Conservation (phyloP, 257 asterid species). For the Fraxinus excelsior region DNA sequence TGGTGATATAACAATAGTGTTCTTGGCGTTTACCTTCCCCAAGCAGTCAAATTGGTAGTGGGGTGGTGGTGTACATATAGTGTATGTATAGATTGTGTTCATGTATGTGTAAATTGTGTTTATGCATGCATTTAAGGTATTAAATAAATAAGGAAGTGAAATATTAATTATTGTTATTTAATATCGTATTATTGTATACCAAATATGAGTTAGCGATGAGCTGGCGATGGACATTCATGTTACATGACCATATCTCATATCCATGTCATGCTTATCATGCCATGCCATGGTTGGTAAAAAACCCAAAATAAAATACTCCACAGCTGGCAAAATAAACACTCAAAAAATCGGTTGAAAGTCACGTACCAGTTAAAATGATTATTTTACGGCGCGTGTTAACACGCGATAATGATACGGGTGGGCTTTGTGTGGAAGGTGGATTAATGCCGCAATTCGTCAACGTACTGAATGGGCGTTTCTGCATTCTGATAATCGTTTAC, state of each 20-base stretch:
- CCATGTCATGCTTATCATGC: slow-evolving; percentile 35
- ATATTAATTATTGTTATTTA: neutral
- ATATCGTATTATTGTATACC: neutral
- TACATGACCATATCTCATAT: slow-evolving; percentile 21
- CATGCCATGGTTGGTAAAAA: slow-evolving; percentile 25
- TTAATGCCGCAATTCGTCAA: slow-evolving; percentile 35
- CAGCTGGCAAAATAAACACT: neutral
- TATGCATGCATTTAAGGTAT: neutral
- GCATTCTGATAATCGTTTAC: slow-evolving; percentile 29
- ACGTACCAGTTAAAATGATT: neutral
- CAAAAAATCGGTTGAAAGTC: neutral
- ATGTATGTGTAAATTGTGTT: neutral
- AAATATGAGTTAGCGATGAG: slow-evolving; percentile 33
- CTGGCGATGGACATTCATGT: slow-evolving; percentile 39
- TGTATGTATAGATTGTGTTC: slow-evolving; percentile 21
- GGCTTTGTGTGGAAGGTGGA: neutral
- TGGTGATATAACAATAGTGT: neutral
- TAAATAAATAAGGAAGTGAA: neutral
- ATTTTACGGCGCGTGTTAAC: neutral
- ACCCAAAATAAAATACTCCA: neutral
- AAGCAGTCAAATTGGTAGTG: slow-evolving; percentile 40
- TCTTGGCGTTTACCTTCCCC: slow-evolving; percentile 33
- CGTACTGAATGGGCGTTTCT: slow-evolving; percentile 42
- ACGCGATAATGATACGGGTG: neutral
- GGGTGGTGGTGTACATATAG: slow-evolving; percentile 14